Percentiles rank a stretch among this genome's conserved stretches.
These are phyloP conservation scores for Chalciporus sphaerocephalus DNA, from an alignment of 768 basidiomycete species.

Conservation along the genomic window DNA sequence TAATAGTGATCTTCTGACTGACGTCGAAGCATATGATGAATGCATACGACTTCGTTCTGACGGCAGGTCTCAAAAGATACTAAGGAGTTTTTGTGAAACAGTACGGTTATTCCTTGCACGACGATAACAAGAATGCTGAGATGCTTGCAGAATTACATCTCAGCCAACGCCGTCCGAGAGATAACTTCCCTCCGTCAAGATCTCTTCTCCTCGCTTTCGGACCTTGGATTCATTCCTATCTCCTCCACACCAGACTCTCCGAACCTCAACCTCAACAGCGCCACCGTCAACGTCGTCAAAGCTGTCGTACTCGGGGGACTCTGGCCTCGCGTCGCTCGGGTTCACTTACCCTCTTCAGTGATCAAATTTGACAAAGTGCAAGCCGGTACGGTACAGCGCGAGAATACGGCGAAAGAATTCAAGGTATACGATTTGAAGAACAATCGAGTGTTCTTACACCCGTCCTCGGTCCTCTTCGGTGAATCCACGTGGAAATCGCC, in stretches of 20 bases:
- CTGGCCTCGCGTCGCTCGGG: conserved; percentile 78
- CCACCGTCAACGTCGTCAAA: conserved; percentile 74
- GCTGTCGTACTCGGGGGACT: conserved; percentile 81
- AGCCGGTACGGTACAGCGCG: conserved; percentile 78
- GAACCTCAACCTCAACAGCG: conserved; percentile 59
- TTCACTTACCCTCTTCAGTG: conserved; percentile 66
- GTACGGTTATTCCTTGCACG: conserved; percentile 28
- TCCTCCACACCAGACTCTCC: conserved; percentile 43
- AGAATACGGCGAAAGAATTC: conserved; percentile 81
- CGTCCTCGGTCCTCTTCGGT: conserved; percentile 73
- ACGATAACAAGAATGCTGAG: neutral
- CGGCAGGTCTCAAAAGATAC: conserved; percentile 42
- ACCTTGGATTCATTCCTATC: conserved; percentile 63
- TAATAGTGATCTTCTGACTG: conserved; percentile 83
- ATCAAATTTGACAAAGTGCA: conserved; percentile 85
- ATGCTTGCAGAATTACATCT: conserved; percentile 73
- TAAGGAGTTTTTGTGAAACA: conserved; percentile 68
- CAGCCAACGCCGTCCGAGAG: conserved; percentile 65
- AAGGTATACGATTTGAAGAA: conserved; percentile 68
- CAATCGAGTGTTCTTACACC: conserved; percentile 76
- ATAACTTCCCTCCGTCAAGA: conserved; percentile 75
- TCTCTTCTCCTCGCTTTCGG: conserved; percentile 63
- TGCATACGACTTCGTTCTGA: conserved; percentile 48
- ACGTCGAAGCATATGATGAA: conserved; percentile 69
- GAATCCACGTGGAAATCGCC: conserved; percentile 70